Evolutionary conservation across 1,139 yeast species (phyloP).

Genomic region (Magnusiomyces fungicola): DNA sequence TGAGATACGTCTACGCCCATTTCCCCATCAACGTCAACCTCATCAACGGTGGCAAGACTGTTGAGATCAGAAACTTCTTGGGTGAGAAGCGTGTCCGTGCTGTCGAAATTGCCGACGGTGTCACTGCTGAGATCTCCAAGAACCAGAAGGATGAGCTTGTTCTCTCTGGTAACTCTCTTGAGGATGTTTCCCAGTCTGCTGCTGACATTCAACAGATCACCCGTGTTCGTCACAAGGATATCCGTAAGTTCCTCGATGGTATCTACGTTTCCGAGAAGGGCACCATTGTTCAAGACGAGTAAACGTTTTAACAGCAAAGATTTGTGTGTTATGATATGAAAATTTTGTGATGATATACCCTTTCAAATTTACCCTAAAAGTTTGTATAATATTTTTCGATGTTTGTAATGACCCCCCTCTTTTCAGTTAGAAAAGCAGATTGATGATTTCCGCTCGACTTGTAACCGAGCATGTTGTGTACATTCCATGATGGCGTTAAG

Average conservation of each 20-base stretch:
- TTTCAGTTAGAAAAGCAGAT: conserved; percentile 3
- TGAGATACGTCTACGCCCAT: conserved; percentile 99
- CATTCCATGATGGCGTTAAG: conserved; percentile 4
- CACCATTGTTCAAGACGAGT: conserved; percentile 61
- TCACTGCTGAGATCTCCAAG: conserved; percentile 76
- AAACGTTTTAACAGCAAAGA: conserved; percentile 22
- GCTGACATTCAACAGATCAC: conserved; percentile 98
- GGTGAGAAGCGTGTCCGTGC: conserved; percentile 97
- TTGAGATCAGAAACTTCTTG: conserved; percentile 98
- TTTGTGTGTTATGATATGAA: not conserved
- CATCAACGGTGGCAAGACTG: conserved; percentile 63
- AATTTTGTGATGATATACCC: conserved; percentile 5
- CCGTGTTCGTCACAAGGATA: conserved; percentile 99
- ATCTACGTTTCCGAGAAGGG: conserved; percentile 98
- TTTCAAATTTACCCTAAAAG: not conserved
- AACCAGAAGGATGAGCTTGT: conserved; percentile 91
- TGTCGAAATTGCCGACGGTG: conserved; percentile 84
- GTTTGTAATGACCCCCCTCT: conserved; percentile 6
- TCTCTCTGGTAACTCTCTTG: conserved; percentile 93
- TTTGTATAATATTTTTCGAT: not conserved
- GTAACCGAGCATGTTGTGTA: conserved; percentile 13
- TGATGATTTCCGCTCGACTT: conserved; percentile 14
- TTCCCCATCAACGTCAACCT: conserved; percentile 99
- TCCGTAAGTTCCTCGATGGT: conserved; percentile 99
- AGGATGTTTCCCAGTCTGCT: conserved; percentile 96